A percentile compares a stretch with the other conserved stretches of the same genome.
These are phyloP conservation scores for Ottelia alismoides DNA, from an alignment of 106 monocot species.

Conservation along the genomic window DNA sequence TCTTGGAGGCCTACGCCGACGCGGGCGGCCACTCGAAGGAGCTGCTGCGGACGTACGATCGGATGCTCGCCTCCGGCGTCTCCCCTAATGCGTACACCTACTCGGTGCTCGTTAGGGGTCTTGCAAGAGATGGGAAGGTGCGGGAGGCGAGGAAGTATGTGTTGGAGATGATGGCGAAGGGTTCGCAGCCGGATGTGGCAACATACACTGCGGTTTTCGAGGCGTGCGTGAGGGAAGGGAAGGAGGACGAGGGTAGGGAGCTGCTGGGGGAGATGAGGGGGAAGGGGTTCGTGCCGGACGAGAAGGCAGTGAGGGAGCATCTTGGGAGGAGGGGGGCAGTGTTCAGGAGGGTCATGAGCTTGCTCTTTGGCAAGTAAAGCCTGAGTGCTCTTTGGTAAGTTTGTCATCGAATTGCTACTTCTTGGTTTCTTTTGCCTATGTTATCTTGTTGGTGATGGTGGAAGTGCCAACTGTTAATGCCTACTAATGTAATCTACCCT, in stretches of 20 bases:
- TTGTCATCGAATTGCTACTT: too few species aligned
- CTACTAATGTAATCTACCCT: too few species aligned
- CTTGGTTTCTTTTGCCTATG: too few species aligned
- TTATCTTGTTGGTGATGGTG: too few species aligned
- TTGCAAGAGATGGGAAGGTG: slow-evolving; percentile 52
- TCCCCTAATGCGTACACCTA: slow-evolving; percentile 85
- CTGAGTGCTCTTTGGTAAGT: too few species aligned
- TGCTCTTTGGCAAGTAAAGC: slow-evolving; percentile 83
- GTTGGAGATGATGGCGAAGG: slow-evolving; percentile 69
- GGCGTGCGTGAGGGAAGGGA: slow-evolving; percentile 44
- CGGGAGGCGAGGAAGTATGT: slow-evolving; percentile 48
- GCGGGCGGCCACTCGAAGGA: slow-evolving; percentile 76
- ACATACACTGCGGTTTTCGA: slow-evolving; percentile 62
- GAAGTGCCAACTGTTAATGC: too few species aligned
- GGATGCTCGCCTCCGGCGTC: slow-evolving; percentile 87
- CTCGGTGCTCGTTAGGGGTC: slow-evolving; percentile 59
- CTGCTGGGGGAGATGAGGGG: slow-evolving; percentile 65
- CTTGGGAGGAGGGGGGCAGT: slow-evolving; percentile 55
- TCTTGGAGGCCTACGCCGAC: slow-evolving; percentile 84
- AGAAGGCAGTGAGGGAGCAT: slow-evolving; percentile 56
- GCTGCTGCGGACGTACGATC: slow-evolving; percentile 50
- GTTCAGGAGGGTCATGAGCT: slow-evolving; percentile 51
- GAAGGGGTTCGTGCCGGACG: slow-evolving; percentile 52
- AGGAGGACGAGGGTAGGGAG: slow-evolving; percentile 37
- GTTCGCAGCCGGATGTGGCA: slow-evolving; percentile 55